Percentiles rank a stretch among this genome's conserved stretches.
These are phyloP conservation scores for Cenchrus purpureus DNA, from an alignment of 176 grass and related monocot species.

Conservation along the genomic window DNA sequence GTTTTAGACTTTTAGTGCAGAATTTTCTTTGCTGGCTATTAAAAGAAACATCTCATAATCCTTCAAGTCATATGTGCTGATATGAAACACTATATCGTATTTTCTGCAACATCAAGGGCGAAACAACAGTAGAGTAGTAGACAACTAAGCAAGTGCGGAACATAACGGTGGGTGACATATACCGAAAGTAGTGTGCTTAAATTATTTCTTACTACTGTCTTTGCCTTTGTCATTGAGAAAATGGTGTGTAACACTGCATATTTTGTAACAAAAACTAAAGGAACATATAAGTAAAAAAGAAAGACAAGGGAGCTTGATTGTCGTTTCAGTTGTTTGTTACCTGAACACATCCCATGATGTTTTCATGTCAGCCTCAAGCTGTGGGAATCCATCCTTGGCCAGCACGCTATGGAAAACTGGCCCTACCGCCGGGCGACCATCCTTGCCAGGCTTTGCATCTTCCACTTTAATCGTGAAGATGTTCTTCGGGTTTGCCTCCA, in stretches of 20 bases:
- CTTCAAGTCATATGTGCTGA: slow-evolving; percentile 9
- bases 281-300: neutral
- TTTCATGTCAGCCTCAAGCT: slow-evolving; percentile 55
- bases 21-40: neutral
- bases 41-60: neutral
- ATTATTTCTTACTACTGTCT: neutral
- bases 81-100: neutral
- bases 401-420: slow-evolving; percentile 74
- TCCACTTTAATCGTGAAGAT: slow-evolving; percentile 73
- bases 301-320: neutral
- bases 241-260: neutral
- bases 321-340: slow-evolving; percentile 45
- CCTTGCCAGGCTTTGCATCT: slow-evolving; percentile 64
- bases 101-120: neutral
- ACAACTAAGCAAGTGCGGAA: neutral
- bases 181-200: neutral
- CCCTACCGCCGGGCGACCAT: slow-evolving; percentile 65
- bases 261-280: neutral
- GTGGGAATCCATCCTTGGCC: slow-evolving; percentile 80
- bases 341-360: slow-evolving; percentile 99
- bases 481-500: slow-evolving; percentile 53
- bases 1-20: neutral
- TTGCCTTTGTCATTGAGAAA: slow-evolving; percentile 18
- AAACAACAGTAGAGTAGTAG: neutral
- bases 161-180: neutral